Evolutionary conservation across 805 yeast species (phyloP).

Genomic region (Myxozyma geophila): DNA sequence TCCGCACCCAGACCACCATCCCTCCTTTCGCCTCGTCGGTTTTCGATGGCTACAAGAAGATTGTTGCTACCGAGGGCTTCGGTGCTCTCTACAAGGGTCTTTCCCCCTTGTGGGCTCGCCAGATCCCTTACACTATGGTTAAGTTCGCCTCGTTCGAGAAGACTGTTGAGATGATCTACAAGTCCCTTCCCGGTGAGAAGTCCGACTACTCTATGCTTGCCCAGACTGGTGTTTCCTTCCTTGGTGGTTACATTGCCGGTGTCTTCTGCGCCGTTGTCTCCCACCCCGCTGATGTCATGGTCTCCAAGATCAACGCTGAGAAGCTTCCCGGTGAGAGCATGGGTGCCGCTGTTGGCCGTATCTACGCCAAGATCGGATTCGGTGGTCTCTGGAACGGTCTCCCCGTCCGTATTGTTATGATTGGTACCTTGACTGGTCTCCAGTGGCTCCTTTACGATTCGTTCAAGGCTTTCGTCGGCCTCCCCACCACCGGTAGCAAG

Average conservation of each 20-base stretch:
- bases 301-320: constrained; percentile 83
- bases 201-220: constrained; percentile 69
- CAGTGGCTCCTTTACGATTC: constrained; percentile 98
- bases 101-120: constrained; percentile 93
- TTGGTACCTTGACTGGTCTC: constrained; percentile 95
- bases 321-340: constrained; percentile 66
- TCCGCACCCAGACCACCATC: constrained; percentile 87
- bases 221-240: constrained; percentile 93
- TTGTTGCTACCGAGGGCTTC: constrained; percentile 69
- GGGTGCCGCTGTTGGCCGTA: constrained; percentile 69
- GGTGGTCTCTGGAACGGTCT: constrained; percentile 93
- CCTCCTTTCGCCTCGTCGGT: constrained; percentile 78
- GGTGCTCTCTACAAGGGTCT: constrained; percentile 84
- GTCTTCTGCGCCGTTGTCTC: constrained; percentile 93
- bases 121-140: constrained; percentile 98
- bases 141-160: constrained; percentile 94
- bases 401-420: constrained; percentile 92
- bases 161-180: constrained; percentile 80
- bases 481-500: constrained; percentile 85
- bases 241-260: constrained; percentile 98
- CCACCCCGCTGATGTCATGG: constrained; percentile 99
- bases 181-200: constrained; percentile 71
- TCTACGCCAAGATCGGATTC: constrained; percentile 84
- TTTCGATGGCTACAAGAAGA: constrained; percentile 67
- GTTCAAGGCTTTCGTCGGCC: constrained; percentile 90